phyloP scores from a whole-genome alignment of 495 filamentous ascomycete genomes.

The Aspergillus diversus region DNA sequence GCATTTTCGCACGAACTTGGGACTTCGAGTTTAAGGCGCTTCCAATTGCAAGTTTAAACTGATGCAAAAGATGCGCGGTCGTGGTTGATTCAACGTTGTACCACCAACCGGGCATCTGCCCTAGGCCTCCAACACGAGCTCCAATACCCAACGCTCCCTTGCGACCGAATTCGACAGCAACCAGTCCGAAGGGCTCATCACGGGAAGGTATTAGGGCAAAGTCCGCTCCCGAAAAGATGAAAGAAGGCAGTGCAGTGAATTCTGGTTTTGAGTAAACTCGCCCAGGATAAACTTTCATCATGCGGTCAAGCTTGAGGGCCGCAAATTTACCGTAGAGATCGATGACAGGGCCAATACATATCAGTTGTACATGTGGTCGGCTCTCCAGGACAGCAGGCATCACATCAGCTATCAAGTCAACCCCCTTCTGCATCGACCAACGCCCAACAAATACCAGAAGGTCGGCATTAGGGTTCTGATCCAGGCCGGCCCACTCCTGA shows the following conservation, averaged over 20 bases:
- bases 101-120: conserved; percentile 82
- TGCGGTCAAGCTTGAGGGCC: conserved; percentile 68
- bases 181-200: conserved; percentile 81
- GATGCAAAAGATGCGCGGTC: conserved; percentile 69
- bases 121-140: conserved; percentile 66
- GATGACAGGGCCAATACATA: conserved; percentile 74
- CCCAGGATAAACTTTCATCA: conserved; percentile 78
- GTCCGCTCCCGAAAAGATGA: conserved; percentile 77
- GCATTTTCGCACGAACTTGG: conserved; percentile 66
- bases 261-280: conserved; percentile 77
- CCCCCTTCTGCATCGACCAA: conserved; percentile 79
- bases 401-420: conserved; percentile 78
- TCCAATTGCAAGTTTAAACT: conserved; percentile 71
- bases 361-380: conserved; percentile 67
- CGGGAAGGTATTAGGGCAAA: conserved; percentile 80
- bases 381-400: conserved; percentile 73
- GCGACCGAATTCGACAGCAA: conserved; percentile 78
- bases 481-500: conserved; percentile 75
- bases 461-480: conserved; percentile 68
- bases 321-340: conserved; percentile 81
- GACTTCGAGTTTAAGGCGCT: conserved; percentile 65
- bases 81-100: conserved; percentile 70
- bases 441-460: conserved; percentile 79
- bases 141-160: conserved; percentile 79
- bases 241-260: conserved; percentile 74